Percentiles rank a stretch among this genome's conserved stretches.
Conservation (phyloP, 2,329 filamentous ascomycete genomes). For the Trichoderma cornu-damae region DNA sequence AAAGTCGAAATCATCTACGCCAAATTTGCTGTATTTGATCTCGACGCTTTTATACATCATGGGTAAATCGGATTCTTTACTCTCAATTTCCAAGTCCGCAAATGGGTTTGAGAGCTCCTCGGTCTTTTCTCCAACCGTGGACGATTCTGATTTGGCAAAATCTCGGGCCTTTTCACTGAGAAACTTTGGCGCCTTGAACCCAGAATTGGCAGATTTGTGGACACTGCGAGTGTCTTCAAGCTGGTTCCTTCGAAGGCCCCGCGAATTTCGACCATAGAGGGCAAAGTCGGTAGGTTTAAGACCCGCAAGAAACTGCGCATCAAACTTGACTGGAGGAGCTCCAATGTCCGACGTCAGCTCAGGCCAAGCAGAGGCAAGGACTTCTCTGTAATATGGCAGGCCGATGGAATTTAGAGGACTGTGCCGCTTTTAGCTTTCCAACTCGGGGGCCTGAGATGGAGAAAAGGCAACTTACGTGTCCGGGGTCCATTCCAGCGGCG, state of each 20-base stretch:
- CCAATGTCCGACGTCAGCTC: conserved; percentile 81
- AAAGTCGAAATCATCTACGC: conserved; percentile 99
- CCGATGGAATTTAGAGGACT: conserved; percentile 80
- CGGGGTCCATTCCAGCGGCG: conserved; percentile 61
- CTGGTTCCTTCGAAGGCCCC: conserved; percentile 72
- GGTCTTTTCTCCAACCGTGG: conserved; percentile 39
- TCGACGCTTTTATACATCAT: conserved; percentile 90
- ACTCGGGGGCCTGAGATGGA: too few species aligned
- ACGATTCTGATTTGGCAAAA: conserved; percentile 43
- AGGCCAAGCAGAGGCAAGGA: conserved; percentile 84
- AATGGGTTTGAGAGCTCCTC: conserved; percentile 61
- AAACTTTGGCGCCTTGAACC: conserved; percentile 76
- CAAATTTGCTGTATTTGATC: conserved; percentile 98
- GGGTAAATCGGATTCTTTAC: conserved; percentile 74
- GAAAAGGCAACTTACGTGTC: conserved; percentile 55
- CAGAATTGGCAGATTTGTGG: conserved; percentile 55
- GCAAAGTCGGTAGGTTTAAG: conserved; percentile 71
- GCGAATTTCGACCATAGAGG: conserved; percentile 70
- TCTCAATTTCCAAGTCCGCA: conserved; percentile 64
- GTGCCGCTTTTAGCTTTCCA: conserved; percentile 15
- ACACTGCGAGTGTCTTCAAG: conserved; percentile 67
- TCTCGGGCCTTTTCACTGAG: conserved; percentile 87
- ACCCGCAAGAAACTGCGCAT: conserved; percentile 61
- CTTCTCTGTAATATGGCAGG: conserved; percentile 89
- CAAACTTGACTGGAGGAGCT: conserved; percentile 70